Percentiles rank a stretch among this genome's conserved stretches.
Evolutionary conservation across 345 rosid genomes (phyloP).

Genomic region (Laguncularia racemosa): DNA sequence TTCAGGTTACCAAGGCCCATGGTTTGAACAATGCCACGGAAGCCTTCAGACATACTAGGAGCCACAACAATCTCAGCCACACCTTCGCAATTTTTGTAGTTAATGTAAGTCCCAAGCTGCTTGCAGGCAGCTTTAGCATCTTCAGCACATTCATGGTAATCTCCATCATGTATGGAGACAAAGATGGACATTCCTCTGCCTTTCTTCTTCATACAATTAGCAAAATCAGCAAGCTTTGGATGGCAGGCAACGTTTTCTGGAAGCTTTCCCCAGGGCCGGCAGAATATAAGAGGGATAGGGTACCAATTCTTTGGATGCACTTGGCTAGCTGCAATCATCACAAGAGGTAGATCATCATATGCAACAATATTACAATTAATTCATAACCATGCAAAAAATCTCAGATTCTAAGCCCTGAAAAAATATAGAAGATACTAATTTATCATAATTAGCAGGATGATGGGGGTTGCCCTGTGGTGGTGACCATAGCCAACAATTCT

Average conservation of each 20-base stretch:
- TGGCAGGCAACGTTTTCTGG: conserved; percentile 99
- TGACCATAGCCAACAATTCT: too few species aligned
- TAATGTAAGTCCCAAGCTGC: conserved; percentile 79
- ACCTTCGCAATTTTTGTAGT: conserved; percentile 93
- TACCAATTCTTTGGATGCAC: conserved; percentile 99
- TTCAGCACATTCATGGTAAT: conserved; percentile 92
- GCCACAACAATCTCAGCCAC: conserved; percentile 99
- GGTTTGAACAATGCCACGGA: conserved; percentile 93
- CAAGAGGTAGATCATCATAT: neutral
- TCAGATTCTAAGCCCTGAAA: too few species aligned
- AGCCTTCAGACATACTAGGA: conserved; percentile 93
- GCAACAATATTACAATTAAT: too few species aligned
- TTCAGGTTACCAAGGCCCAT: conserved; percentile 99
- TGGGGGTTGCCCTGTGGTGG: too few species aligned
- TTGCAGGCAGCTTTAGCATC: conserved; percentile 90
- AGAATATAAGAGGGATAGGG: conserved; percentile 93
- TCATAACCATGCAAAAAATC: too few species aligned
- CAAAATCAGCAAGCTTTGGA: conserved; percentile 96
- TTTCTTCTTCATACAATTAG: conserved; percentile 99
- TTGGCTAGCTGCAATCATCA: conserved; percentile 68
- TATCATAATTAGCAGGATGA: neutral
- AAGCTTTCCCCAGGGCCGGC: conserved; percentile 99
- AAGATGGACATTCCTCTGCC: conserved; percentile 99
- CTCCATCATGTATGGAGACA: conserved; percentile 82
- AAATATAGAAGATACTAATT: neutral